phyloP scores from a whole-genome alignment of 768 basidiomycete species.

The Mycena galericulata region DNA sequence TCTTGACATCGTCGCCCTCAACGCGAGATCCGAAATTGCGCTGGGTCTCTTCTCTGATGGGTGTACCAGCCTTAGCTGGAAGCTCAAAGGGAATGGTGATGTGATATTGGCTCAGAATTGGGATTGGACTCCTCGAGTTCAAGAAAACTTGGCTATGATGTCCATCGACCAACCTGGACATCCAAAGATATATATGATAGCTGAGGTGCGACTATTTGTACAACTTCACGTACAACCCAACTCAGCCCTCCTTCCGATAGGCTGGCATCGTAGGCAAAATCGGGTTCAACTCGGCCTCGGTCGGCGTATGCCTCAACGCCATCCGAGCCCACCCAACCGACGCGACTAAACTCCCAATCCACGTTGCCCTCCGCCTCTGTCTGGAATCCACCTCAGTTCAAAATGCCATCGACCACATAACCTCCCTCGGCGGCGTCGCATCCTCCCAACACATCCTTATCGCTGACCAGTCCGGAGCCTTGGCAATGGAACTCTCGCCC shows the following conservation, averaged over 20 bases:
- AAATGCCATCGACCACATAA: slow-evolving; percentile 41
- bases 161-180: slow-evolving; percentile 43
- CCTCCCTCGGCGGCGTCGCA: slow-evolving; percentile 45
- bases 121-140: slow-evolving; percentile 49
- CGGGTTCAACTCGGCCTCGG: slow-evolving; percentile 49
- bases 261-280: slow-evolving; percentile 53
- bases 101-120: slow-evolving; percentile 51
- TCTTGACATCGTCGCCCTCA: slow-evolving; percentile 49
- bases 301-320: slow-evolving; percentile 52
- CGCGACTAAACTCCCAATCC: slow-evolving; percentile 46
- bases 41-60: slow-evolving; percentile 51
- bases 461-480: slow-evolving; percentile 43
- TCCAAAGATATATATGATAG: slow-evolving; percentile 51
- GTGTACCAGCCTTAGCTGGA: slow-evolving; percentile 49
- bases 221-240: slow-evolving; percentile 2
- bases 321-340: slow-evolving; percentile 48
- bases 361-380: slow-evolving; percentile 46
- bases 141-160: slow-evolving; percentile 48
- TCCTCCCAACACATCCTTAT: slow-evolving; percentile 51
- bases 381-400: slow-evolving; percentile 44
- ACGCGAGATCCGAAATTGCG: slow-evolving; percentile 52
- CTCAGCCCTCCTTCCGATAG: slow-evolving; percentile 35
- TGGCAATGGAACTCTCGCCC: slow-evolving; percentile 48
- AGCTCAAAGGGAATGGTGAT: slow-evolving; percentile 26
- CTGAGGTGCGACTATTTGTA: slow-evolving; percentile 40